phyloP scores from a whole-genome alignment of 441 rosid genomes.

The Syzygium syzygioides region DNA sequence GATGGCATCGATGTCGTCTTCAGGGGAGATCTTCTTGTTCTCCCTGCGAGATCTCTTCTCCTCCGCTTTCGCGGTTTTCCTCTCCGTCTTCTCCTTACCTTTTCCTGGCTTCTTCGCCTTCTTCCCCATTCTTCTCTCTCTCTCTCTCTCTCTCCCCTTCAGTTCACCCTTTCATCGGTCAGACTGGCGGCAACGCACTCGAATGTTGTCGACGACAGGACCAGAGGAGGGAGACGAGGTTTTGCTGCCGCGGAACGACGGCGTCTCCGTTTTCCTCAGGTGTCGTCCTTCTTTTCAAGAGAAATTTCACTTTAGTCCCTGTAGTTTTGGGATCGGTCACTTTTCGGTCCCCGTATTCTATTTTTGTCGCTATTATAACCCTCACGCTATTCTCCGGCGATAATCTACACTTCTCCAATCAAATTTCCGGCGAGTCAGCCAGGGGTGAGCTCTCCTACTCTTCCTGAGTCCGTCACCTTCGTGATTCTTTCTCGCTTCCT shows the following conservation, averaged over 20 bases:
- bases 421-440: too few species aligned
- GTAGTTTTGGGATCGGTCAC: not conserved
- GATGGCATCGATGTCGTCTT: constrained; percentile 94
- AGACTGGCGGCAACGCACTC: too few species aligned
- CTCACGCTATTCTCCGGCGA: not conserved
- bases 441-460: too few species aligned
- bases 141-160: not conserved
- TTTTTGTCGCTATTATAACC: not conserved
- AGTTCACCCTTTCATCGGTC: too few species aligned
- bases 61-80: constrained; percentile 80
- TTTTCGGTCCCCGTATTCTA: too few species aligned
- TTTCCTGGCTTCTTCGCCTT: constrained; percentile 88
- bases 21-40: constrained; percentile 77
- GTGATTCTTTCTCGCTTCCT: too few species aligned
- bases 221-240: not conserved
- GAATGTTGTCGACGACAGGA: not conserved
- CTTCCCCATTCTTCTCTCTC: constrained; percentile 55
- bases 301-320: not conserved
- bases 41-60: constrained; percentile 86
- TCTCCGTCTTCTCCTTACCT: constrained; percentile 90
- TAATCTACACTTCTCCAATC: not conserved
- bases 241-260: not conserved
- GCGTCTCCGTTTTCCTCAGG: not conserved
- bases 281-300: not conserved
- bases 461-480: too few species aligned